Evolutionary conservation across 805 yeast genomes (phyloP).

Genomic region (Starmerella bombi): DNA sequence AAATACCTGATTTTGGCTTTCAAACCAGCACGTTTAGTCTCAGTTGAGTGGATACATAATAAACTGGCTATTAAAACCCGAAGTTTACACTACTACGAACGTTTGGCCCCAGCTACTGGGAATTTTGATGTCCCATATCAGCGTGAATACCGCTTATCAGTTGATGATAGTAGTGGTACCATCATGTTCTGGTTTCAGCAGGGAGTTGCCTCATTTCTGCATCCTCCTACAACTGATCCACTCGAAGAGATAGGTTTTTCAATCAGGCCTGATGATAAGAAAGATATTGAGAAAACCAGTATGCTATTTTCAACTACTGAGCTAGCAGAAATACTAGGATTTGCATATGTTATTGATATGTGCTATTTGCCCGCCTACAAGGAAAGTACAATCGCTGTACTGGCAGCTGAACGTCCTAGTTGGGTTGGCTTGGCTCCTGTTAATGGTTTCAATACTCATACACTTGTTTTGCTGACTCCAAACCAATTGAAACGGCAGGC

Average conservation of each 20-base stretch:
- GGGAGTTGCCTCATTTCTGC: slow-evolving; percentile 2
- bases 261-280: not conserved
- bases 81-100: slow-evolving; percentile 79
- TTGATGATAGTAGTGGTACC: slow-evolving; percentile 53
- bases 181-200: slow-evolving; percentile 40
- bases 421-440: slow-evolving; percentile 68
- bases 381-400: slow-evolving; percentile 68
- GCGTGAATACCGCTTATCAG: slow-evolving; percentile 9
- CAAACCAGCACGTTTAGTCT: slow-evolving; percentile 61
- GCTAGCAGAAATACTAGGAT: not conserved
- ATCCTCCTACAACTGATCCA: not conserved
- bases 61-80: slow-evolving; percentile 49
- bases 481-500: too few species aligned
- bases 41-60: slow-evolving; percentile 54
- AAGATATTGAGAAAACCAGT: too few species aligned
- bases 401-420: slow-evolving; percentile 44
- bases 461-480: not conserved
- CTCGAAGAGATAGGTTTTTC: not conserved
- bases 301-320: not conserved
- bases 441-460: slow-evolving; percentile 17
- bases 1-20: slow-evolving; percentile 44
- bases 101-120: slow-evolving; percentile 16
- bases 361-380: slow-evolving; percentile 60
- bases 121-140: not conserved
- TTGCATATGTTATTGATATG: slow-evolving; percentile 44